Evolutionary conservation across 2,329 filamentous ascomycete species (phyloP).

Genomic region (Truncatella angustata): DNA sequence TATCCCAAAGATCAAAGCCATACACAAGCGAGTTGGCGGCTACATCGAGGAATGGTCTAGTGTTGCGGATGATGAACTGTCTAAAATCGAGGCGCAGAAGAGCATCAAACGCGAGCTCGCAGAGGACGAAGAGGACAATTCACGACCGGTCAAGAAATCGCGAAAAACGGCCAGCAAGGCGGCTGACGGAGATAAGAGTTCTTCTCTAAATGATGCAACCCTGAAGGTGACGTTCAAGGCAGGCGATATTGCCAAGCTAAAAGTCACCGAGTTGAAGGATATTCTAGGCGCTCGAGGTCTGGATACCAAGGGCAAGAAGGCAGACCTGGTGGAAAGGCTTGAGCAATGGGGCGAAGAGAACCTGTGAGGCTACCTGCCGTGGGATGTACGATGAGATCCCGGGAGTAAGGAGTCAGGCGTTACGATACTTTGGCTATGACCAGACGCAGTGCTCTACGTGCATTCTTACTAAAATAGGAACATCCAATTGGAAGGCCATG

Average conservation of each 20-base stretch:
- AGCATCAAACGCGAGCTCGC: conserved; percentile 53
- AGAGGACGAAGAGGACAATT: conserved; percentile 36
- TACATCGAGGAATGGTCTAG: conserved; percentile 77
- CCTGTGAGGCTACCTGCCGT: conserved; percentile 6
- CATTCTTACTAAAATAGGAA: not conserved
- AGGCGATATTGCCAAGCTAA: conserved; percentile 51
- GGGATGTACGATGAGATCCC: not conserved
- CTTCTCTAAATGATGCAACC: conserved; percentile 41
- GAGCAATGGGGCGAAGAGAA: conserved; percentile 57
- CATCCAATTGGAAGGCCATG: too few relatives aligned
- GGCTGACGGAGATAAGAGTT: conserved; percentile 25
- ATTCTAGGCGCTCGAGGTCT: conserved; percentile 46
- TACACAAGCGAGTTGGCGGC: conserved; percentile 81
- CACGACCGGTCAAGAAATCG: conserved; percentile 44
- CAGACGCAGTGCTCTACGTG: too few relatives aligned
- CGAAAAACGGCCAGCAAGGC: conserved; percentile 30
- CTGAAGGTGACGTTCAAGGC: conserved; percentile 43
- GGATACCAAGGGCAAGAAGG: conserved; percentile 50
- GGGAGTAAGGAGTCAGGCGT: not conserved
- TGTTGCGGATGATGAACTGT: conserved; percentile 58
- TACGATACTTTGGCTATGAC: not conserved
- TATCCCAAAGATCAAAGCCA: conserved; percentile 79
- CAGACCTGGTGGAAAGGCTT: conserved; percentile 52
- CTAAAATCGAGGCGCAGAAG: conserved; percentile 33
- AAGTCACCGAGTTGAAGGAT: conserved; percentile 51